A percentile compares a stretch with the other conserved stretches of the same genome.
phyloP scores from a whole-genome alignment of 495 filamentous ascomycete genomes.

The Penicillium maclennaniae region DNA sequence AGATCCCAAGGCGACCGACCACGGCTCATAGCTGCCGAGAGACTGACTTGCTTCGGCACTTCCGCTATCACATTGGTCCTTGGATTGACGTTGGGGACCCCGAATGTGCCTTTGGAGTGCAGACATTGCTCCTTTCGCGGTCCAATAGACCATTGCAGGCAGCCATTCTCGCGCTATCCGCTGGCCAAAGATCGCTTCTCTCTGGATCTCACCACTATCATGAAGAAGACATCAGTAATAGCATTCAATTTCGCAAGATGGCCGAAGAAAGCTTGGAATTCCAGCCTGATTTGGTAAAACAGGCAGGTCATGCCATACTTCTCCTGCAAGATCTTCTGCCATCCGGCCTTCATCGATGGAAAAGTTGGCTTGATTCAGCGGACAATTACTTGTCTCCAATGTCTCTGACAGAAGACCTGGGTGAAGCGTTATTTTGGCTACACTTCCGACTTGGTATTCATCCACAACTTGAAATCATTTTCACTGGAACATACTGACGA shows the following conservation, averaged over 20 bases:
- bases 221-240: slow-evolving; percentile 9
- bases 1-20: not conserved
- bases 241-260: slow-evolving; percentile 16
- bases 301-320: slow-evolving; percentile 11
- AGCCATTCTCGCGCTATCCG: slow-evolving; percentile 20
- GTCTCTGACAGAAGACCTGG: slow-evolving; percentile 11
- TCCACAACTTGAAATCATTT: not conserved
- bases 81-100: slow-evolving; percentile 28
- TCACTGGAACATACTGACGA: not conserved
- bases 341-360: slow-evolving; percentile 18
- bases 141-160: slow-evolving; percentile 18
- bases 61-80: slow-evolving; percentile 24
- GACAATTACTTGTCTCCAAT: slow-evolving; percentile 1
- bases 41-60: slow-evolving; percentile 24
- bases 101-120: slow-evolving; percentile 19
- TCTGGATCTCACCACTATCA: not conserved
- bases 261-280: slow-evolving; percentile 12
- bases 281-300: slow-evolving; percentile 13
- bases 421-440: slow-evolving; percentile 23
- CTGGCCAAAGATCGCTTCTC: slow-evolving; percentile 15
- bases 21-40: slow-evolving; percentile 12
- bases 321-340: slow-evolving; percentile 20
- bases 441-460: slow-evolving; percentile 18
- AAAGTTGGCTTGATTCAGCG: slow-evolving; percentile 2
- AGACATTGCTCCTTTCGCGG: slow-evolving; percentile 21